These are phyloP conservation scores for Metschnikowia baotianmanensis DNA, from an alignment of 805 yeast genomes.

Conservation along the genomic window DNA sequence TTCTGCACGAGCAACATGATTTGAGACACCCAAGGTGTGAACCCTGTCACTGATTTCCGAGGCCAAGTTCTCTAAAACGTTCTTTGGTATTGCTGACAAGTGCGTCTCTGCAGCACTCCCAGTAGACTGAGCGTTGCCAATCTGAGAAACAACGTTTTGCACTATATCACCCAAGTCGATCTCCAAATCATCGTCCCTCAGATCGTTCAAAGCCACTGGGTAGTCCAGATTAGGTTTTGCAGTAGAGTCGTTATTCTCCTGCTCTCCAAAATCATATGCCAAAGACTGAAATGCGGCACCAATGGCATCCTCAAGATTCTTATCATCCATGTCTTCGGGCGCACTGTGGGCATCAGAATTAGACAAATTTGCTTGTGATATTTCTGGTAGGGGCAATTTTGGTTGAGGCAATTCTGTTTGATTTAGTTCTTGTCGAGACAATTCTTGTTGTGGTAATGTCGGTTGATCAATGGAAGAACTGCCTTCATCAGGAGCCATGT, in stretches of 20 bases:
- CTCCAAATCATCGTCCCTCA: constrained; percentile 18
- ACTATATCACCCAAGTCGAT: constrained; percentile 25
- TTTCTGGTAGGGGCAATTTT: no score
- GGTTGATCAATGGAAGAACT: not conserved
- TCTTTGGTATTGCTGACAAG: not conserved
- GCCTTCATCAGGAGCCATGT: not conserved
- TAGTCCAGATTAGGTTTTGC: not conserved
- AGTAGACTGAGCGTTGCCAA: constrained; percentile 4
- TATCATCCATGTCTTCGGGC: constrained; percentile 1
- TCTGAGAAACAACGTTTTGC: constrained; percentile 26
- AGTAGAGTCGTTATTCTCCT: not conserved
- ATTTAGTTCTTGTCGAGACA: no score
- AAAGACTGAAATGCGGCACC: constrained; percentile 11
- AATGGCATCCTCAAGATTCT: constrained; percentile 12
- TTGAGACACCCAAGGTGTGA: not conserved
- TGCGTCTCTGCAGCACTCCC: not conserved
- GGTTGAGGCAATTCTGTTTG: no score
- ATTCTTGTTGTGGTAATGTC: no score
- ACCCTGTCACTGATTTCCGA: constrained; percentile 2
- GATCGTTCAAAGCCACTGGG: constrained; percentile 12
- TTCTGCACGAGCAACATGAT: no score
- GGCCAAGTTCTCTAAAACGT: not conserved
- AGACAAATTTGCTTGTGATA: no score
- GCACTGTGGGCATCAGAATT: not conserved
- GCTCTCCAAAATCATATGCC: constrained; percentile 20